A percentile compares a stretch with the other conserved stretches of the same genome.
These are phyloP conservation scores for Setomelanomma holmii DNA, from an alignment of 2,329 filamentous ascomycete genomes.

Conservation along the genomic window DNA sequence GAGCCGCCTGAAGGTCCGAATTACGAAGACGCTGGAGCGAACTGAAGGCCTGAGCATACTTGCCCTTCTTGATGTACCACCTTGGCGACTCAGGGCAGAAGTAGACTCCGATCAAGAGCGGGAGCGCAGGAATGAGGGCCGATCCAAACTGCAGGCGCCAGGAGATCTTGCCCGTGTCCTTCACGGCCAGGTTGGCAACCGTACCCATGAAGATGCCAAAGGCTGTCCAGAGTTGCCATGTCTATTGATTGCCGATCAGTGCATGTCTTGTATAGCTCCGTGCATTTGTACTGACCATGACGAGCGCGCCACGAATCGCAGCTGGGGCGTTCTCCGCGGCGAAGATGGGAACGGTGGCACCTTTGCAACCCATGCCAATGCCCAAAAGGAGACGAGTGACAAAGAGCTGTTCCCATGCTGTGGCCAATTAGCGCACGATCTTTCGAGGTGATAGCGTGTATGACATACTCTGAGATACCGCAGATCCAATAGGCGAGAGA, in stretches of 20 bases:
- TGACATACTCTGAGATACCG: conserved; percentile 11
- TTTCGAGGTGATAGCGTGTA: too few species aligned
- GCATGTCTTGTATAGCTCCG: background rate
- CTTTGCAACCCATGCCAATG: conserved; percentile 51
- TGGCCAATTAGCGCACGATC: too few species aligned
- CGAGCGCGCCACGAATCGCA: background rate
- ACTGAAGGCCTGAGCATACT: conserved; percentile 19
- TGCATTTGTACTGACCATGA: background rate
- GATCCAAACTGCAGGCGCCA: conserved; percentile 50
- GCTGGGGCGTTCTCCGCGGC: background rate
- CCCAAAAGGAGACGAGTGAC: conserved; percentile 25
- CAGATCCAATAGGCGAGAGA: conserved; percentile 12
- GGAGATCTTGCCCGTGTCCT: conserved; percentile 40
- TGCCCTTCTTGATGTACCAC: conserved; percentile 46
- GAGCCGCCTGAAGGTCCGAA: conserved; percentile 45
- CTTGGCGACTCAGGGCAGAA: conserved; percentile 50
- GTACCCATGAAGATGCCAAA: conserved; percentile 45
- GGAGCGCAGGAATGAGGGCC: conserved; percentile 49
- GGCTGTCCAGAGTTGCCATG: conserved; percentile 48
- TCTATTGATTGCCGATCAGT: too few species aligned
- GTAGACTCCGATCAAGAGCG: conserved; percentile 41
- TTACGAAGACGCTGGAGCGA: background rate
- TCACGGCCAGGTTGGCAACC: conserved; percentile 44
- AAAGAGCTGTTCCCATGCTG: conserved; percentile 18
- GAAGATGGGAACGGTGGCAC: conserved; percentile 42